Base-by-base conservation (phyloP, 441 rosid genomes). In the Macaranga tanarius region DNA sequence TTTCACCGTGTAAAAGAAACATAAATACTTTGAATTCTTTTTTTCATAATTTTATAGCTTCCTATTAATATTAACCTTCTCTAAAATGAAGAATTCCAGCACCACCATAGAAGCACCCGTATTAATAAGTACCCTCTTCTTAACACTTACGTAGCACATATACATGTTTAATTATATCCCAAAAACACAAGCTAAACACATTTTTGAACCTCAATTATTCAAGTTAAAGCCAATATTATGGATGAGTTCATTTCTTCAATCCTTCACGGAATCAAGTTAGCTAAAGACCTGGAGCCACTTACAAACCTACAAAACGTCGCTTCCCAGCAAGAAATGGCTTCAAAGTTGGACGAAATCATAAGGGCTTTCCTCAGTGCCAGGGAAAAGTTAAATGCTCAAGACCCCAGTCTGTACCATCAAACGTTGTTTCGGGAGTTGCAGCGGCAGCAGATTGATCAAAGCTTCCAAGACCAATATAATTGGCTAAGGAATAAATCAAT, bases 251-350 rank as follows among this genome's bases (percentile, higher is more conserved):
- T 92, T 65, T 73, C 89, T 70, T 48, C 84, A 68, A 78, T 92
- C 71, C 81, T 82, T 40, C 79, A 72, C 0, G 98, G 93, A 2
- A 78, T 90, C 77, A 80, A 77, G 23, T 75, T 85, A 17, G 95
- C 84, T 11, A 79, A 77, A 57, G 85, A 82, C 7, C 89, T 92
- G 40, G 92, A 90, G 76, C 67, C 86, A 31, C 3, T 31, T 31
- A 31, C 38, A 4, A 84, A 44, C 79, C 82, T 91, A 17, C 80
- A 65, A 34, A 73, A 75, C 77, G 48, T 79, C 55, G 78, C 72
- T 54, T 77, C 66, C 74, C 58, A 65, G 5, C 76, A 68, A 5
- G 84, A 76, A 2, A 47, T 62, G 67, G 66, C 87, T 45, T 52
- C 82, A 9, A 72, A 62, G 17, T 79, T 76, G 16, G 89, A 84